A percentile compares a stretch with the other conserved stretches of the same genome.
phyloP scores from a whole-genome alignment of 1,139 yeast species.

The Candida neerlandica region DNA sequence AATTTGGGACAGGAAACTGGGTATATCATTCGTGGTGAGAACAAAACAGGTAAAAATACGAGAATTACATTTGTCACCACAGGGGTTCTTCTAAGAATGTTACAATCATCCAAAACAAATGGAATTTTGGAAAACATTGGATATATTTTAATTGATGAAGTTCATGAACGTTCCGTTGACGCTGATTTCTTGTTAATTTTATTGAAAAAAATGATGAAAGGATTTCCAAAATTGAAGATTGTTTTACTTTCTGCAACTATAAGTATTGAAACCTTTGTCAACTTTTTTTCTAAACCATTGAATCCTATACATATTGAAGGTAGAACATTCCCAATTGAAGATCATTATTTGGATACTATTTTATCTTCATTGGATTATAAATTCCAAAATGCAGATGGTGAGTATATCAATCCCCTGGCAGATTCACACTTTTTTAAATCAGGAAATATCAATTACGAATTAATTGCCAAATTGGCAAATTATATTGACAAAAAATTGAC shows the following conservation, averaged over 20 bases:
- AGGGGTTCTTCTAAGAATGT: conserved; percentile 85
- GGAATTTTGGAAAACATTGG: conserved; percentile 53
- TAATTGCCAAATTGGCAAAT: conserved; percentile 59
- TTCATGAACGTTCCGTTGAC: conserved; percentile 92
- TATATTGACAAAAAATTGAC: conserved; percentile 53
- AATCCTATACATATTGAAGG: conserved; percentile 83
- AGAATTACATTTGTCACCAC: conserved; percentile 86
- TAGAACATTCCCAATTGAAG: conserved; percentile 87
- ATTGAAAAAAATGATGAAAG: conserved; percentile 57
- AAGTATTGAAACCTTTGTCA: conserved; percentile 65
- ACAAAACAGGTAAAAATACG: conserved; percentile 61
- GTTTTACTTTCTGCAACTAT: conserved; percentile 96
- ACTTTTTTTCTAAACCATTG: conserved; percentile 55
- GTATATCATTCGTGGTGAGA: conserved; percentile 87
- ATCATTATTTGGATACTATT: conserved; percentile 68
- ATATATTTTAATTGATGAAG: conserved; percentile 88
- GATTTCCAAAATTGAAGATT: conserved; percentile 59
- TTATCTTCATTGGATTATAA: conserved; percentile 56
- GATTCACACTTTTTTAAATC: conserved; percentile 63
- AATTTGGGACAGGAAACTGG: conserved; percentile 81
- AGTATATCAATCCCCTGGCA: conserved; percentile 54
- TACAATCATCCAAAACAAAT: conserved; percentile 51
- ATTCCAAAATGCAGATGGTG: conserved; percentile 47
- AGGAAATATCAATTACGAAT: conserved; percentile 74
- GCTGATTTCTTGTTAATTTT: conserved; percentile 83